Conservation (phyloP, 148 eudicot genomes). For the Mesembryanthemum crystallinum region DNA sequence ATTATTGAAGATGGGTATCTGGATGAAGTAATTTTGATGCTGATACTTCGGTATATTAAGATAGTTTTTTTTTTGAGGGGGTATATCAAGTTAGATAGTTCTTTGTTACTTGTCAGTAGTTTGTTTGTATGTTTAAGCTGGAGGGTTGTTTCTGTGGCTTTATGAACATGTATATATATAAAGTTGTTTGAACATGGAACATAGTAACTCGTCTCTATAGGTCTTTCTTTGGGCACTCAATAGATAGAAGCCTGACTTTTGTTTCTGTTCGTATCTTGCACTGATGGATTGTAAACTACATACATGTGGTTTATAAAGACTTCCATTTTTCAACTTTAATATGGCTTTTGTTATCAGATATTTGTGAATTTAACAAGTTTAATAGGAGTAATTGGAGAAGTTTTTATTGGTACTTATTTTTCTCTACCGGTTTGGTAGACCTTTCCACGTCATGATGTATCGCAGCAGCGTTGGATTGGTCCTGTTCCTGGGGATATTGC, state of each 20-base stretch:
- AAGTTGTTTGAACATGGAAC: background rate
- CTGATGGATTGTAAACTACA: background rate
- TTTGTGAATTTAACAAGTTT: background rate
- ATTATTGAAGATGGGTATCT: background rate
- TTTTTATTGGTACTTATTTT: background rate
- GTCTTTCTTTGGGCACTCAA: constrained; percentile 8
- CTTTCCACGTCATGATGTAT: constrained; percentile 50
- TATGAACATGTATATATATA: background rate
- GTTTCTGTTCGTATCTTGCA: background rate
- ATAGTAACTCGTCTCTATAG: background rate
- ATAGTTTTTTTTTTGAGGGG: too few species aligned
- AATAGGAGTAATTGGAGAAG: background rate
- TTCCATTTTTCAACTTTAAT: background rate
- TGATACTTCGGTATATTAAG: background rate
- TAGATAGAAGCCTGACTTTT: constrained; percentile 1
- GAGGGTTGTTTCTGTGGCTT: background rate
- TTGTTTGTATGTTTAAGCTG: background rate
- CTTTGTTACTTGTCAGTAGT: background rate
- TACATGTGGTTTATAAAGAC: background rate
- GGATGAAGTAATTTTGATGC: background rate
- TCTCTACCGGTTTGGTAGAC: constrained; percentile 40
- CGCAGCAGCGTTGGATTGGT: constrained; percentile 72
- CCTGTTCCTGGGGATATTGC: constrained; percentile 98
- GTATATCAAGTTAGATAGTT: too few species aligned
- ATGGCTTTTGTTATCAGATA: background rate